Conservation (phyloP, 306 rosid species). For the Boehmeria nivea region DNA sequence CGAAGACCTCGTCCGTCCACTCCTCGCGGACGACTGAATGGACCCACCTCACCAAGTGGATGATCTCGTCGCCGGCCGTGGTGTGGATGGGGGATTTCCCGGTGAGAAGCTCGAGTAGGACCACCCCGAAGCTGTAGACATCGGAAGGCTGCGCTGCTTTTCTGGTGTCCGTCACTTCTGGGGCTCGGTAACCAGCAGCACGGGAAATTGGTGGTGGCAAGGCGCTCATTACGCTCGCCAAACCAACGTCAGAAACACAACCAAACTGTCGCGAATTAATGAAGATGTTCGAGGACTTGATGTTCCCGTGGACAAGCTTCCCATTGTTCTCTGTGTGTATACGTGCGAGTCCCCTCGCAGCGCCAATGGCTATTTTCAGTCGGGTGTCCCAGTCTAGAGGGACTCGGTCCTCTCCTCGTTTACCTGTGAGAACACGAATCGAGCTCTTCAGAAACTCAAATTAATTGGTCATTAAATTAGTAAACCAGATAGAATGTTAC, state of each 20-base stretch:
- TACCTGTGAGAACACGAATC: slow-evolving; percentile 40
- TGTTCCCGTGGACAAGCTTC: slow-evolving; percentile 77
- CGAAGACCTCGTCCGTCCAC: slow-evolving; percentile 97
- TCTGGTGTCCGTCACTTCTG: slow-evolving; percentile 82
- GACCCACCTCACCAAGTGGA: slow-evolving; percentile 95
- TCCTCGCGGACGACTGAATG: slow-evolving; percentile 93
- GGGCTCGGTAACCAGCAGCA: slow-evolving; percentile 89
- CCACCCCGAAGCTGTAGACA: slow-evolving; percentile 85
- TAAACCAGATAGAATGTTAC: neutral
- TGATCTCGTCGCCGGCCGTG: slow-evolving; percentile 74
- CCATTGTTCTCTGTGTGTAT: slow-evolving; percentile 66
- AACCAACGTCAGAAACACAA: slow-evolving; percentile 76
- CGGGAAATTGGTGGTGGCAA: slow-evolving; percentile 65
- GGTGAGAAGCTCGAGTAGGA: slow-evolving; percentile 76
- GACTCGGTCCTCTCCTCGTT: slow-evolving; percentile 67
- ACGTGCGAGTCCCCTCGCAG: slow-evolving; percentile 72
- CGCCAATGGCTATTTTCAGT: slow-evolving; percentile 67
- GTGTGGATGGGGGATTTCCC: slow-evolving; percentile 87
- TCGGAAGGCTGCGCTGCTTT: slow-evolving; percentile 76
- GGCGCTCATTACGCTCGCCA: slow-evolving; percentile 72
- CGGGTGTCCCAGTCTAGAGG: slow-evolving; percentile 74
- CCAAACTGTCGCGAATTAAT: slow-evolving; percentile 52
- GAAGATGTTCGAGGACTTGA: slow-evolving; percentile 77
- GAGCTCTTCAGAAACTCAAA: slow-evolving; percentile 1
- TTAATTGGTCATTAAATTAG: neutral